These are phyloP conservation scores for Oryza punctata DNA, from an alignment of 176 grass and related monocot genomes.

Conservation along the genomic window DNA sequence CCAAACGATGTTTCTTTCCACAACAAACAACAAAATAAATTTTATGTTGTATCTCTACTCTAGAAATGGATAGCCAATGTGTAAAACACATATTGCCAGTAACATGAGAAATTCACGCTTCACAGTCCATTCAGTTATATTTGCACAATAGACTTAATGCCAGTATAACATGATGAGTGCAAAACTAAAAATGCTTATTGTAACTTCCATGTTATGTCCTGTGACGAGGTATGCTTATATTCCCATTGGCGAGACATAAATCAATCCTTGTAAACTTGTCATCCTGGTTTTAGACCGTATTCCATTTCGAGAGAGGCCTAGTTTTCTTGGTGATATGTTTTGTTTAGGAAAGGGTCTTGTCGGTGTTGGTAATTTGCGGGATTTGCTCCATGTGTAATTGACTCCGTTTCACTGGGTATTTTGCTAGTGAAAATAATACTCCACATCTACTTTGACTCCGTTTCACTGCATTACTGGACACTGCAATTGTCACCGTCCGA, in stretches of 20 bases:
- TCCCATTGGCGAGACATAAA: neutral
- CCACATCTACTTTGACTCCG: no score
- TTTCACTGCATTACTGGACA: neutral
- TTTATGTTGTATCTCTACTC: neutral
- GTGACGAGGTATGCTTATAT: neutral
- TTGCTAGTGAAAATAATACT: no score
- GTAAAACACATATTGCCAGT: neutral
- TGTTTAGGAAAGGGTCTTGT: neutral
- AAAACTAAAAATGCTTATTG: neutral
- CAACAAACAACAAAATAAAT: neutral
- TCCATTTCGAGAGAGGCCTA: neutral
- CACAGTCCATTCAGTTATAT: constrained; percentile 16
- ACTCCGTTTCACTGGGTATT: neutral
- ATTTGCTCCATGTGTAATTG: neutral
- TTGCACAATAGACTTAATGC: constrained; percentile 24
- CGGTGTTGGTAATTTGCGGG: neutral
- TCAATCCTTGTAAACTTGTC: neutral
- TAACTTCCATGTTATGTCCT: constrained; percentile 3
- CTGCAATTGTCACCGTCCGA: neutral
- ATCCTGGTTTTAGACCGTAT: neutral
- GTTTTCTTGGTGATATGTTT: neutral
- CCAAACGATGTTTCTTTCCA: neutral
- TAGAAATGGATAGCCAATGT: neutral
- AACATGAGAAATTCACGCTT: constrained; percentile 5
- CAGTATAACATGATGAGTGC: constrained; percentile 14